A percentile compares a stretch with the other conserved stretches of the same genome.
Conservation (phyloP, 2,329 filamentous ascomycete species). For the Scleromitrula shiraiana region DNA sequence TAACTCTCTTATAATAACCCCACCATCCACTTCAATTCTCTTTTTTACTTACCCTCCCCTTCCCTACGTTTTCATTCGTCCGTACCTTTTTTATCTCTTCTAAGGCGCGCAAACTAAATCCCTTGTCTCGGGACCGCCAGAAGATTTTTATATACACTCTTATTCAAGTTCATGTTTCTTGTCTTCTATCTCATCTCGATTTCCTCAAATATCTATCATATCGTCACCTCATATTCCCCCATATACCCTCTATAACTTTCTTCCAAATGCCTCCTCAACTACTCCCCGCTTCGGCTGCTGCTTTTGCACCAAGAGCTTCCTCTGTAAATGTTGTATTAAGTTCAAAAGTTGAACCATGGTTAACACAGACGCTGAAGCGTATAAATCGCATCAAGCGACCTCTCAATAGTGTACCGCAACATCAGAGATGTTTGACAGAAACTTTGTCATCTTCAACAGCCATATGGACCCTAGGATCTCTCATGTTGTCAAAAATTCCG, state of each 20-base stretch:
- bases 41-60: conserved; percentile 22
- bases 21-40: conserved; percentile 5
- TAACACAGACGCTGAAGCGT: conserved; percentile 92
- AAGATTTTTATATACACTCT: conserved; percentile 32
- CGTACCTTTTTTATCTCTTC: conserved; percentile 10
- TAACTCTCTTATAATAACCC: conserved; percentile 12
- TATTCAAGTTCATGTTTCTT: conserved; percentile 8
- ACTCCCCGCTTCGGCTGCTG: conserved; percentile 88
- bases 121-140: conserved; percentile 42
- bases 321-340: conserved; percentile 92
- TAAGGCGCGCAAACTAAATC: conserved; percentile 49
- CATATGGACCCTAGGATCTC: conserved; percentile 87
- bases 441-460: conserved; percentile 82
- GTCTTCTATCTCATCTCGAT: conserved; percentile 11
- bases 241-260: conserved; percentile 5
- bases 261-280: conserved; percentile 77
- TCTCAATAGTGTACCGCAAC: conserved; percentile 92
- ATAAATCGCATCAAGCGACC: conserved; percentile 96
- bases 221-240: conserved; percentile 1
- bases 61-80: conserved; percentile 16
- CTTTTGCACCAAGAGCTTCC: conserved; percentile 83
- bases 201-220: conserved; percentile 13
- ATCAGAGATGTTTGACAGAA: conserved; percentile 91
- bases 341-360: conserved; percentile 89
- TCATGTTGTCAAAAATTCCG: conserved; percentile 87